phyloP scores from a whole-genome alignment of 805 yeast genomes.

The Kodamaea sagamina region DNA sequence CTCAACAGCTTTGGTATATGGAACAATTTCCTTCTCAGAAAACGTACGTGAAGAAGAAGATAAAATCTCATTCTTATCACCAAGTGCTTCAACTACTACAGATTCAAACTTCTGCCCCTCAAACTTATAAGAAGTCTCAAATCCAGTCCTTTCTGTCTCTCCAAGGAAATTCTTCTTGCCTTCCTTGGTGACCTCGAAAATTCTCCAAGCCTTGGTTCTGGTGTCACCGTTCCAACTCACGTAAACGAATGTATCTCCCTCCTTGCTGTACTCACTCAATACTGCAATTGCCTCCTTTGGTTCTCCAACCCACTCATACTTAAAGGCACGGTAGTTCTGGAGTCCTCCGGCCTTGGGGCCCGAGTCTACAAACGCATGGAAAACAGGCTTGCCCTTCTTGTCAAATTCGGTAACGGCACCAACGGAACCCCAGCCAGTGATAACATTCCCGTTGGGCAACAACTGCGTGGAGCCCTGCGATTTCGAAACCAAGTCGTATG shows the following conservation, averaged over 20 bases:
- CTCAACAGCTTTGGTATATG: neutral
- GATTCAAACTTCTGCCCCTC: constrained; percentile 9
- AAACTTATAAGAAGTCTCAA: constrained; percentile 25
- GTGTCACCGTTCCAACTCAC: constrained; percentile 46
- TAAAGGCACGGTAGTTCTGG: constrained; percentile 40
- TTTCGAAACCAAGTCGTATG: constrained; percentile 25
- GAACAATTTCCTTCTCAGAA: constrained; percentile 9
- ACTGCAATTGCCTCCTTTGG: constrained; percentile 36
- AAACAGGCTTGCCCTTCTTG: constrained; percentile 27
- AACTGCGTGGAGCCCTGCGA: constrained; percentile 38
- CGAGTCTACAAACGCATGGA: constrained; percentile 36
- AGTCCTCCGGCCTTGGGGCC: constrained; percentile 21
- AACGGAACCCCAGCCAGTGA: constrained; percentile 41
- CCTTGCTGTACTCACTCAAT: constrained; percentile 17
- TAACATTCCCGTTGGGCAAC: constrained; percentile 32
- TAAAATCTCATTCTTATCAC: constrained; percentile 16
- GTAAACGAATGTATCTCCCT: constrained; percentile 22
- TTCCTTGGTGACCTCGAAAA: constrained; percentile 18
- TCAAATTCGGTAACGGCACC: constrained; percentile 41
- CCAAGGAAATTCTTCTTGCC: constrained; percentile 18
- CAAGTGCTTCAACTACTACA: constrained; percentile 20
- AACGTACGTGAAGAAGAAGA: constrained; percentile 14
- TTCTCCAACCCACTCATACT: constrained; percentile 34
- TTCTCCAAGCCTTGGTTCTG: constrained; percentile 31
- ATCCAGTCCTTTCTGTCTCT: constrained; percentile 26